Conservation (phyloP, 2,329 filamentous ascomycete genomes). For the Ophiognomonia clavigignenti-juglandacearum region DNA sequence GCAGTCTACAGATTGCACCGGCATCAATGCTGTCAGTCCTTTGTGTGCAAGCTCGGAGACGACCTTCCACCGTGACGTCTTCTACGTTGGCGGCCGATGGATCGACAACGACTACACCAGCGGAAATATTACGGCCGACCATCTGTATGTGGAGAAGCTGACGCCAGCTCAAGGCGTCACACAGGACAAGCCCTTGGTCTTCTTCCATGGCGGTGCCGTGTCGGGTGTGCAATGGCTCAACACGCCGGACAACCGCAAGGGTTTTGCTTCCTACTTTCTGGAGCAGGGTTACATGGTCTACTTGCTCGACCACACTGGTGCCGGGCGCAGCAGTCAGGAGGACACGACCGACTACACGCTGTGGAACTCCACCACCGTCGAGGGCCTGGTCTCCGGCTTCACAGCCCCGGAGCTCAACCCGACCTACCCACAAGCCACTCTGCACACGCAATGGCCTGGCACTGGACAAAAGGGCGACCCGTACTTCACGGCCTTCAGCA, state of each 20-base stretch:
- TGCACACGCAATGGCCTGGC: slow-evolving; percentile 30
- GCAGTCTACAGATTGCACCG: slow-evolving; percentile 8
- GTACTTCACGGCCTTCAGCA: slow-evolving; percentile 43
- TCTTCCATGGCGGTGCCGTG: slow-evolving; percentile 27
- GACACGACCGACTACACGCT: slow-evolving; percentile 24
- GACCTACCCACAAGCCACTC: slow-evolving; percentile 27
- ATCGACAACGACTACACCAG: slow-evolving; percentile 13
- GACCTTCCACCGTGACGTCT: slow-evolving; percentile 19
- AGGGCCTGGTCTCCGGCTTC: slow-evolving; percentile 23
- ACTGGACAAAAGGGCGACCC: slow-evolving; percentile 33
- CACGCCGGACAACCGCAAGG: slow-evolving; percentile 35
- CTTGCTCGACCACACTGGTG: slow-evolving; percentile 32
- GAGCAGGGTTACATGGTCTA: slow-evolving; percentile 35
- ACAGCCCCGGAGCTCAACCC: slow-evolving; percentile 21
- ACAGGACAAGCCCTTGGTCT: slow-evolving; percentile 24
- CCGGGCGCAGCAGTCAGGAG: slow-evolving; percentile 27
- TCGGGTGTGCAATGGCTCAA: slow-evolving; percentile 30
- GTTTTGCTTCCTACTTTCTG: slow-evolving; percentile 37
- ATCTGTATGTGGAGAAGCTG: slow-evolving; percentile 29
- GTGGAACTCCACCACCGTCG: slow-evolving; percentile 21
- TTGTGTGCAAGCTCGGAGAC: slow-evolving; percentile 14
- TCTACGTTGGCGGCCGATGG: slow-evolving; percentile 26
- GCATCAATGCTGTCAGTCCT: slow-evolving; percentile 12
- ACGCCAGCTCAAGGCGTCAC: slow-evolving; percentile 19
- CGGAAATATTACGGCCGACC: slow-evolving; percentile 21